phyloP scores from a whole-genome alignment of 2,329 filamentous ascomycete species.

The Diaporthe australafricana region DNA sequence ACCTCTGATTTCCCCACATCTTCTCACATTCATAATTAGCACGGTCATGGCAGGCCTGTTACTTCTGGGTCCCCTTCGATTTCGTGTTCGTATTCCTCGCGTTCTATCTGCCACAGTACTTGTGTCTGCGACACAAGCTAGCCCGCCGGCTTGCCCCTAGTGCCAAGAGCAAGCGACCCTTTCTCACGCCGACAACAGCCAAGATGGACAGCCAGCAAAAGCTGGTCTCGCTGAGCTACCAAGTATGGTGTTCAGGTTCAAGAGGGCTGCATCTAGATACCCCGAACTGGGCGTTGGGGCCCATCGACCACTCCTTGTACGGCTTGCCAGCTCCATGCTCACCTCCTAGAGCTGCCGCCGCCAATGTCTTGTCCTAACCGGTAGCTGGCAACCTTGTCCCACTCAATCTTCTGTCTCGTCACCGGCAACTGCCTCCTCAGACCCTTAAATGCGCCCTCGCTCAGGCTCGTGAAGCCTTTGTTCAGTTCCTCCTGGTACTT shows the following conservation, averaged over 20 bases:
- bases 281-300: neutral
- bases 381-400: slow-evolving; percentile 98
- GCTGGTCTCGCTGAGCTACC: neutral
- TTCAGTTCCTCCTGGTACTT: slow-evolving; percentile 98
- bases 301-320: neutral
- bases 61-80: neutral
- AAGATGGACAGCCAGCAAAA: neutral
- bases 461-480: slow-evolving; percentile 85
- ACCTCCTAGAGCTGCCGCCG: slow-evolving; percentile 70
- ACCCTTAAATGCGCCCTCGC: slow-evolving; percentile 95
- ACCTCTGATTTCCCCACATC: neutral
- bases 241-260: neutral
- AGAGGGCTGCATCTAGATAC: neutral
- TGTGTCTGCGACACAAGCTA: neutral
- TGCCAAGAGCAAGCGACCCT: neutral
- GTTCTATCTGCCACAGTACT: neutral
- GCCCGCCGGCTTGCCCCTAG: neutral
- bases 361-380: slow-evolving; percentile 84
- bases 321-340: slow-evolving; percentile 38
- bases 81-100: slow-evolving; percentile 7
- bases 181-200: neutral
- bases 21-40: neutral
- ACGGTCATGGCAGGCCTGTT: neutral
- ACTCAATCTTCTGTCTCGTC: slow-evolving; percentile 98
- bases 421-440: slow-evolving; percentile 93